Evolutionary conservation across 305 asterid species (phyloP).

Genomic region (Plantago lanceolata): DNA sequence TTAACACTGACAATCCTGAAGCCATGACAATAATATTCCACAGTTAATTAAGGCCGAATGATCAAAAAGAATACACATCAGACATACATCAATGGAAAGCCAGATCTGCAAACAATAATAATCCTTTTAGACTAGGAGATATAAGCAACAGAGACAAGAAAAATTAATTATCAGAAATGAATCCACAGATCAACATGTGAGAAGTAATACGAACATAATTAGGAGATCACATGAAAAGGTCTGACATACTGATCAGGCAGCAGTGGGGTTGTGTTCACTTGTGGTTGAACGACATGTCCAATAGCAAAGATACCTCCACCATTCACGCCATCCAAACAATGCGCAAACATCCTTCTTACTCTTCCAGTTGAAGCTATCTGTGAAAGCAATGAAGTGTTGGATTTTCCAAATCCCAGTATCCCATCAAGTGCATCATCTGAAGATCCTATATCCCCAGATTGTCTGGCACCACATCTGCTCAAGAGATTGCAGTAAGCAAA

Average conservation of each 20-base stretch:
- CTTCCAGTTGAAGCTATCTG: constrained; percentile 90
- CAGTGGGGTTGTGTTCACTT: constrained; percentile 85
- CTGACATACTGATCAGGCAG: constrained; percentile 73
- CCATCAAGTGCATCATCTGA: constrained; percentile 97
- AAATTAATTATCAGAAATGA: constrained; percentile 18
- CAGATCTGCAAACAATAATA: constrained; percentile 5
- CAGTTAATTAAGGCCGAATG: constrained; percentile 8
- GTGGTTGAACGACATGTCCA: constrained; percentile 97
- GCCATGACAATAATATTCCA: constrained; percentile 6
- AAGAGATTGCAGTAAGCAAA: constrained; percentile 24
- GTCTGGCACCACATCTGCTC: constrained; percentile 88
- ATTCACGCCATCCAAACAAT: constrained; percentile 90
- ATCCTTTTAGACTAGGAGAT: constrained; percentile 11
- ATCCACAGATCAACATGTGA: constrained; percentile 13
- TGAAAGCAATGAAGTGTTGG: constrained; percentile 90
- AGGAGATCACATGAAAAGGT: constrained; percentile 25
- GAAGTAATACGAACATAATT: constrained; percentile 16
- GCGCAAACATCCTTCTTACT: constrained; percentile 96
- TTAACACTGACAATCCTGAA: neutral
- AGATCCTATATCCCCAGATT: constrained; percentile 71
- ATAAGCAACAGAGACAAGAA: constrained; percentile 22
- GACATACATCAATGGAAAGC: constrained; percentile 1
- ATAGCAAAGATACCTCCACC: constrained; percentile 99
- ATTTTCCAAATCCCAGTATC: constrained; percentile 92
- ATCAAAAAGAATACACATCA: constrained; percentile 11